Evolutionary conservation across 2,329 filamentous ascomycete genomes (phyloP), one percentile per base, ranked within the genome.

Genomic region (Aspergillus intermedius): DNA sequence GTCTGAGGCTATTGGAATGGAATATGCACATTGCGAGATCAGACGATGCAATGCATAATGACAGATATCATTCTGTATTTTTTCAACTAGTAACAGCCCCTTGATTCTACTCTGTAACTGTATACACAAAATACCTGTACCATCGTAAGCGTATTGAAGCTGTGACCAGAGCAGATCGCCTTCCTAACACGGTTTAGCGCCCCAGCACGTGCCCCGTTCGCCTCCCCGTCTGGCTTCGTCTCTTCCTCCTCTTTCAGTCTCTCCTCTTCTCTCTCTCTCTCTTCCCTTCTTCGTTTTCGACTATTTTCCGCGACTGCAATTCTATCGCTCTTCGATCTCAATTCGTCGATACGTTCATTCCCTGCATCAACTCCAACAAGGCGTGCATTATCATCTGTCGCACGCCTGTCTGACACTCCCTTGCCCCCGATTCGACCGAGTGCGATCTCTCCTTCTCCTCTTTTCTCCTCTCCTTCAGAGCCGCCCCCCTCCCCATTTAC

Each of bases 191-290:
- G 7, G 37, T 17, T 21, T 40, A 40, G 37, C 4, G 4, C 10
- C 5, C 10, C 7, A 21, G n/a, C 45, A 17, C 25, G 19, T 45
- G 40, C 42, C 23, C 49, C n/a, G 17, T 32, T 25, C n/a, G n/a
- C 34, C 15, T 43, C 32, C 35, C 42, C 15, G 19, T 51, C 48
- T 48, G 46, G 22, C 40, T 28, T 46, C 39, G 19, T 44, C 21
- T 39, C 37, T 48, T 39, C 32, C 47, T 42, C 32, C 47, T 42
- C 23, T 47, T 40, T 49, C 51, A 10, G 7, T 49, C 32, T 53
- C 28, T 40, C 46, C 28, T 40, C 46, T 49, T 25, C 43, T 37
- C 39, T 48, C 47, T 21, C 37, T 45, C 23, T 46, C 40, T 35
- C 28, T 43, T 40, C 45, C 28, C 30, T 50, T 46, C 37, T 40